Base-by-base conservation (phyloP, 495 filamentous ascomycete genomes). In the Aspergillus taichungensis region DNA sequence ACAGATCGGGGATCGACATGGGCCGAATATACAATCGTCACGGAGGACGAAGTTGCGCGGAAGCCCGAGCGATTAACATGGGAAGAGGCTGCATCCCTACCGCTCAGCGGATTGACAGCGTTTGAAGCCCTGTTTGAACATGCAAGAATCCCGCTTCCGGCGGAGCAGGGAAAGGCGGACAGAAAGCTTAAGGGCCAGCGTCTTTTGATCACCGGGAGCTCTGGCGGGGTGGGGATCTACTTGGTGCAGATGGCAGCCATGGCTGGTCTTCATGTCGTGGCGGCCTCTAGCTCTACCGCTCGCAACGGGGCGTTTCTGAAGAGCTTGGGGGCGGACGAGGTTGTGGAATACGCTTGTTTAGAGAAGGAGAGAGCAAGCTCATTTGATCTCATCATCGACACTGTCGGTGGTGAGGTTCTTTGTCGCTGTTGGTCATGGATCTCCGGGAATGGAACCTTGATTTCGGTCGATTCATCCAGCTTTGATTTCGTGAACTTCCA, bases 341-440 rank as follows among this genome's bases (percentile, higher is more conserved):
- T 48, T 8, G 37, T 63, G 30, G 65, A 64, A 44, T 66, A 68
- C 49, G 36, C 24, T 1, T 41, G 27, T 14, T 29, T 66, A 12
- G 42, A 33, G 1, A 24, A n/a, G 5, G 18, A 46, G 1, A 11
- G 31, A 0, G 48, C 46, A 1, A 30, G 14, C 6, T n/a, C n/a
- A n/a, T 66, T 59, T 37, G 62, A 68, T 55, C n/a, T 64, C 10
- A 45, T 68, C 37, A 41, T 64, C 37, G 64, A 68, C 55, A 50
- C 45, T 5, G 62, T 68, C 28, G 63, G 64, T 6, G 63, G 63
- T 13, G 45, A 59, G 13, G 41, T 50, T n/a, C 42, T 66, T 8
- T 42, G 29, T 1, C 11, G 39, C 5, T 62, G 59, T 29, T 68
- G 63, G 63, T 45, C 24, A 3, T 35, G 36, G 37, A 50, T 68